These are phyloP conservation scores for Hygrophila difformis DNA, from an alignment of 257 asterid species.

Conservation along the genomic window DNA sequence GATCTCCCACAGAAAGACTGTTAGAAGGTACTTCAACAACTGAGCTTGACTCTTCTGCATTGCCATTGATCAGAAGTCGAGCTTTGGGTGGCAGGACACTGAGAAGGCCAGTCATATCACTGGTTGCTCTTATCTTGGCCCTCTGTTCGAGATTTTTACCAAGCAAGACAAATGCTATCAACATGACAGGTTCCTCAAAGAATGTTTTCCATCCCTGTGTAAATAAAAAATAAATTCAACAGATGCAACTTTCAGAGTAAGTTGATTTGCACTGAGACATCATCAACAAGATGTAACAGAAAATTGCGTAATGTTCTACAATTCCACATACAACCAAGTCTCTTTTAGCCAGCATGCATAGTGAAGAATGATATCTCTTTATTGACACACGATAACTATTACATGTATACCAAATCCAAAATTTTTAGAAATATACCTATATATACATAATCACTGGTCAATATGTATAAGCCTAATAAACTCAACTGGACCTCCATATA, in stretches of 20 bases:
- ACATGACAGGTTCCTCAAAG: slow-evolving; percentile 98
- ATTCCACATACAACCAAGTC: neutral
- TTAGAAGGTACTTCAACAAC: slow-evolving; percentile 79
- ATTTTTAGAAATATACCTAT: too few relatives aligned
- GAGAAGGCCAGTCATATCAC: slow-evolving; percentile 96
- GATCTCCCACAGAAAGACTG: slow-evolving; percentile 92
- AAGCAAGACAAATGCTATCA: slow-evolving; percentile 93
- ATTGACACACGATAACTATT: too few relatives aligned
- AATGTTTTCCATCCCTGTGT: slow-evolving; percentile 93
- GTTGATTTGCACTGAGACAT: too few relatives aligned
- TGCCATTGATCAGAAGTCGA: slow-evolving; percentile 64
- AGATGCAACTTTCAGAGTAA: slow-evolving; percentile 10
- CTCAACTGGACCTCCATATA: too few relatives aligned
- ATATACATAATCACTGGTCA: too few relatives aligned
- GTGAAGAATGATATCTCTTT: too few relatives aligned
- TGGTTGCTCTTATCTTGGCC: slow-evolving; percentile 91
- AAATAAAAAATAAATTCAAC: slow-evolving; percentile 17
- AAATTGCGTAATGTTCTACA: too few relatives aligned
- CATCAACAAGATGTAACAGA: too few relatives aligned
- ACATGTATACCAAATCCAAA: too few relatives aligned
- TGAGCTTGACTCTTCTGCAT: slow-evolving; percentile 43
- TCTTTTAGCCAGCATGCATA: neutral
- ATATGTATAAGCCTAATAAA: too few relatives aligned
- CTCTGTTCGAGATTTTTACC: slow-evolving; percentile 98
- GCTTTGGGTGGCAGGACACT: slow-evolving; percentile 92